Evolutionary conservation across 2,329 filamentous ascomycete genomes (phyloP).

Genomic region (Chalaropsis ovoidea): DNA sequence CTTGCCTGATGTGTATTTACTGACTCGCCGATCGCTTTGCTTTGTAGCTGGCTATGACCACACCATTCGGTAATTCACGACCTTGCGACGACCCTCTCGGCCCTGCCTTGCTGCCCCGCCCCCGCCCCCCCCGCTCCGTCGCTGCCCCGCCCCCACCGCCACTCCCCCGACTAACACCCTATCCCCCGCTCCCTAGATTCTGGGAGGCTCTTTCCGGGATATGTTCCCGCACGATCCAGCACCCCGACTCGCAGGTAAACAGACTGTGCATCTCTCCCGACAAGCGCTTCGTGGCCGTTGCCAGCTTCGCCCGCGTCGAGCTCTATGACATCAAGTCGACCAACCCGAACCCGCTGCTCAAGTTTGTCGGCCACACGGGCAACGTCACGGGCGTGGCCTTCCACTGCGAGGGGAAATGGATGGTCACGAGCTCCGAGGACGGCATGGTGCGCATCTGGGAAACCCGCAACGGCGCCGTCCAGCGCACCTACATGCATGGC

Average conservation of each 20-base stretch:
- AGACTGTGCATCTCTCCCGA: constrained; percentile 96
- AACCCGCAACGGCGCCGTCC: constrained; percentile 71
- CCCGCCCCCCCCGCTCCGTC: background rate
- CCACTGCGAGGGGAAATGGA: constrained; percentile 98
- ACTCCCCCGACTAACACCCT: background rate
- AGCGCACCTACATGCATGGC: constrained; percentile 86
- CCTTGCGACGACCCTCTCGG: background rate
- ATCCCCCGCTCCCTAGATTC: constrained; percentile 49
- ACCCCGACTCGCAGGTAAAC: constrained; percentile 97
- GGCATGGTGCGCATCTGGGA: constrained; percentile 97
- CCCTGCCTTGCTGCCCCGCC: background rate
- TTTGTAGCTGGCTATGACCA: constrained; percentile 50
- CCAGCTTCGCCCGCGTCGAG: constrained; percentile 73
- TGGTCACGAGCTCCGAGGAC: constrained; percentile 96
- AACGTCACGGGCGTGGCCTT: constrained; percentile 97
- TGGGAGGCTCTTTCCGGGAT: constrained; percentile 98
- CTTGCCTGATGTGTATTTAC: background rate
- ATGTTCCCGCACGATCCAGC: constrained; percentile 94
- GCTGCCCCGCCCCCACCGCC: background rate
- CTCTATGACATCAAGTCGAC: constrained; percentile 97
- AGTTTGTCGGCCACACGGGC: constrained; percentile 89
- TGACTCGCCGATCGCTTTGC: background rate
- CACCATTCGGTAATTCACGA: constrained; percentile 44
- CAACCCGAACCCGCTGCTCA: constrained; percentile 87
- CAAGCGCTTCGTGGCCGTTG: constrained; percentile 88